Evolutionary conservation across 75 land plant species (phyloP), one percentile per base, ranked within the genome.

Genomic region (Pinus tabuliformis): DNA sequence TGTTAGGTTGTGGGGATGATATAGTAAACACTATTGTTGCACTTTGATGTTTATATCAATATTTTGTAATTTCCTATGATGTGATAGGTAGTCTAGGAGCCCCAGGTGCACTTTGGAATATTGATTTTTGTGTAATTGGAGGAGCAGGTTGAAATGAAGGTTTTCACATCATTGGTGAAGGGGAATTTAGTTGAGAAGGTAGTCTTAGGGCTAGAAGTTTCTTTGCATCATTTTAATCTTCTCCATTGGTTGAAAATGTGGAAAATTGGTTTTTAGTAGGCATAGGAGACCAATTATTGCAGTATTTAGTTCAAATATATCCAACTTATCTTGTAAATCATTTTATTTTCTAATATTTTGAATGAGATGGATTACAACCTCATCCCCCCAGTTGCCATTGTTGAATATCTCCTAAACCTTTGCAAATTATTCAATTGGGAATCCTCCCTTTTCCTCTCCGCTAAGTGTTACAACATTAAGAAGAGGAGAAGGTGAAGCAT

Each of bases 401-500:
- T 78, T 92, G 76, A 97, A 97, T 20, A 97, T 84, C 73, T 97
- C 98, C 63, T 91, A 92, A 14, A 92, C 99, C 80, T 89, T 95
- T 20, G 93, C 88, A 89, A 97, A 97, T 75, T 93, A 95, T 57
- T 97, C 99, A 28, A 92, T 75, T 20, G 98, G 96, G 80, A 97
- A 83, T 3, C 93, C 98, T 56, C 90, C 95, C 65, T 92, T 92
- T 73, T 95, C 95, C 58, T 92, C 95, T 49, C 81, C 83, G 70
- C 83, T 83, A 73, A 86, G 62, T 58, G 78, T 75, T 57, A 85
- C 82, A 65, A 80, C 62, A n/a, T 93, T 66, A 75, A 84, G 76
- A 11, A 80, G 37, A 56, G 87, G 77, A 45, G 88, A 78, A 73
- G 85, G 64, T 68, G 78, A 75, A 73, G 87, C 77, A 82, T 92